These are phyloP conservation scores for Mytilinidion resinicola DNA, from an alignment of 495 filamentous ascomycete species.

Conservation along the genomic window DNA sequence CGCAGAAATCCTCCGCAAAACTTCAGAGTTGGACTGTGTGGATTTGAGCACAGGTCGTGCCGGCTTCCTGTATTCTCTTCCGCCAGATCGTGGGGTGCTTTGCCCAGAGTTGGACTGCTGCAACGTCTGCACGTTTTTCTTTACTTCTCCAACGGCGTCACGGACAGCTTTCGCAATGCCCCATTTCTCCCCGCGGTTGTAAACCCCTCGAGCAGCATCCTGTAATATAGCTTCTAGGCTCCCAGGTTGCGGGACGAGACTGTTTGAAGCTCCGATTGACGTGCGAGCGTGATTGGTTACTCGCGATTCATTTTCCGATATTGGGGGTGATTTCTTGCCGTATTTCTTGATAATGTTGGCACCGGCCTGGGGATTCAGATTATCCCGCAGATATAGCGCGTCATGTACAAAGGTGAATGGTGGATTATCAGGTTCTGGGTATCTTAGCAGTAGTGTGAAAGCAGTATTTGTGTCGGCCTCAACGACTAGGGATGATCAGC, in stretches of 20 bases:
- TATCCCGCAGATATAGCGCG: constrained; percentile 74
- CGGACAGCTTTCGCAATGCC: constrained; percentile 87
- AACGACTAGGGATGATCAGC: constrained; percentile 51
- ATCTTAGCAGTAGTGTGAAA: constrained; percentile 73
- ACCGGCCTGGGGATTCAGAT: constrained; percentile 67
- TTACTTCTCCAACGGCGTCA: constrained; percentile 80
- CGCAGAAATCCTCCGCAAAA: constrained; percentile 33
- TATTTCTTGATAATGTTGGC: constrained; percentile 74
- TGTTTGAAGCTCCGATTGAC: constrained; percentile 50
- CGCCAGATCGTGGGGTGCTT: constrained; percentile 20
- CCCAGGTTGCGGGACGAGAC: constrained; percentile 48
- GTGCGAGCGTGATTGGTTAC: constrained; percentile 34
- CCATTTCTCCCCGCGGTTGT: constrained; percentile 75
- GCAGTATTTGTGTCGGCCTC: constrained; percentile 80
- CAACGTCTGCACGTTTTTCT: constrained; percentile 62
- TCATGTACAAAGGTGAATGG: constrained; percentile 79
- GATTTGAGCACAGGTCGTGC: constrained; percentile 6
- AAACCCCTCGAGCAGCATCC: constrained; percentile 76
- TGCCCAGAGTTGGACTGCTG: constrained; percentile 37
- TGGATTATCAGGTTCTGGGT: constrained; percentile 59
- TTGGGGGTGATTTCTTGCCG: constrained; percentile 46
- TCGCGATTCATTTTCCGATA: constrained; percentile 23
- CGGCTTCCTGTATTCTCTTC: constrained; percentile 25
- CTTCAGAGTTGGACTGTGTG: constrained; percentile 6
- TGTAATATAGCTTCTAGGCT: constrained; percentile 73